These are phyloP conservation scores for Apiospora saccharicola DNA, from an alignment of 2,329 filamentous ascomycete genomes.

Conservation along the genomic window DNA sequence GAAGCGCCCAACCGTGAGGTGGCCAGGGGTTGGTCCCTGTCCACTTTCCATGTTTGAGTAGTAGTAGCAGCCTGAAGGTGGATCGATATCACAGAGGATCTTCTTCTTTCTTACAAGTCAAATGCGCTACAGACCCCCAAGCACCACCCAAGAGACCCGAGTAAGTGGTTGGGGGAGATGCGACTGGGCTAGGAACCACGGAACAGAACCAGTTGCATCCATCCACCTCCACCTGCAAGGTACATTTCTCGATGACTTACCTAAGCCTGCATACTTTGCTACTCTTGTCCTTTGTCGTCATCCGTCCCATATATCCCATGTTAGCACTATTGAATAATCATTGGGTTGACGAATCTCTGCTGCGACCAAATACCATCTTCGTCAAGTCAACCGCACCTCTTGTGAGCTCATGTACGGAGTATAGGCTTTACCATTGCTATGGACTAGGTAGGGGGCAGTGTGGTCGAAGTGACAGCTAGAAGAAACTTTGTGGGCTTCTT, in stretches of 20 bases:
- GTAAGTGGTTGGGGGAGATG: slow-evolving; percentile 15
- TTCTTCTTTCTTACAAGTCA: slow-evolving; percentile 11
- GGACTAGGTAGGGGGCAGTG: not conserved
- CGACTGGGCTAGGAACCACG: not conserved
- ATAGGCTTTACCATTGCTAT: not conserved
- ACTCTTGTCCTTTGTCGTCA: not conserved
- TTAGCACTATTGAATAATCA: no score
- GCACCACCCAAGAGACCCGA: slow-evolving; percentile 18
- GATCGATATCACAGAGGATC: slow-evolving; percentile 18
- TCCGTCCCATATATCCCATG: not conserved
- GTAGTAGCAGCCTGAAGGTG: slow-evolving; percentile 15
- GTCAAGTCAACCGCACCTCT: no score
- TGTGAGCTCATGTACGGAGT: no score
- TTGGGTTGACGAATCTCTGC: no score
- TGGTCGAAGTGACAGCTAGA: not conserved
- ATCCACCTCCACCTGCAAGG: slow-evolving; percentile 1
- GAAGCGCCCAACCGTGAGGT: not conserved
- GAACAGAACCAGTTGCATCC: not conserved
- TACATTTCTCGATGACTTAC: not conserved
- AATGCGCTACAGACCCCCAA: not conserved
- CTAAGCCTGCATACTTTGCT: not conserved
- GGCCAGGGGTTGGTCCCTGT: slow-evolving; percentile 13
- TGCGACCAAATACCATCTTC: no score
- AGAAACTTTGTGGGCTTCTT: not conserved
- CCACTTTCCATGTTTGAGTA: slow-evolving; percentile 18